Percentiles rank a stretch among this genome's conserved stretches.
Evolutionary conservation across 768 basidiomycete genomes (phyloP).

Genomic region (Auriscalpium microsporum): DNA sequence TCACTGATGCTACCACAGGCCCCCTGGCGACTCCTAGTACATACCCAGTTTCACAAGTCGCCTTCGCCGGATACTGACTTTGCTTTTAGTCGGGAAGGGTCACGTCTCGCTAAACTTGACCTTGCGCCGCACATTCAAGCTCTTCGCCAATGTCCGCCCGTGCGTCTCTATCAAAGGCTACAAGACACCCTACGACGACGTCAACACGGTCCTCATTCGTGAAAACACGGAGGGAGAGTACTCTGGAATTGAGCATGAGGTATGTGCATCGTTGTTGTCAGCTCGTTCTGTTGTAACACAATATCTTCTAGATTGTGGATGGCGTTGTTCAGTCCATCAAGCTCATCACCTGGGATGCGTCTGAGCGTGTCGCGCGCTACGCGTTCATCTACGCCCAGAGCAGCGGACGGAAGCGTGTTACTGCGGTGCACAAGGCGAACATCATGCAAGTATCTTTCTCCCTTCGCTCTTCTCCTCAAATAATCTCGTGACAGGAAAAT

Average conservation of each 20-base stretch:
- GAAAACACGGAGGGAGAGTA: conserved; percentile 99
- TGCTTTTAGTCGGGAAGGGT: conserved; percentile 84
- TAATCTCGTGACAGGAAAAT: conserved; percentile 70
- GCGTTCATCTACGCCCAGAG: conserved; percentile 96
- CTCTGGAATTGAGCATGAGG: conserved; percentile 99
- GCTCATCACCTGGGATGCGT: conserved; percentile 97
- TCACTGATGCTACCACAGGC: conserved; percentile 35
- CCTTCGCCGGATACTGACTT: neutral
- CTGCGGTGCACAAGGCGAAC: conserved; percentile 98
- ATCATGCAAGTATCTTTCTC: conserved; percentile 63
- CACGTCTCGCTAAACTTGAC: conserved; percentile 98
- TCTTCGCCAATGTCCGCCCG: conserved; percentile 97
- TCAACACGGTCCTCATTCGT: conserved; percentile 95
- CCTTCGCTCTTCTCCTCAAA: conserved; percentile 2
- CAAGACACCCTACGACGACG: conserved; percentile 98
- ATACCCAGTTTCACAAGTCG: conserved; percentile 23
- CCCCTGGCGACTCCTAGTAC: conserved; percentile 95
- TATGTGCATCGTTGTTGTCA: conserved; percentile 23
- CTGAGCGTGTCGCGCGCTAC: conserved; percentile 96
- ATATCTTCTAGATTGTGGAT: conserved; percentile 64
- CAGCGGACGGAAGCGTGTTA: conserved; percentile 83
- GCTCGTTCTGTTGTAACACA: conserved; percentile 3
- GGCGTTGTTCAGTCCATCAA: conserved; percentile 99
- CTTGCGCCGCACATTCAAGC: conserved; percentile 91
- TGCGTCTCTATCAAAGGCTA: conserved; percentile 93